These are phyloP conservation scores for Apiospora rasikravindrae DNA, from an alignment of 2,329 filamentous ascomycete species.

Conservation along the genomic window DNA sequence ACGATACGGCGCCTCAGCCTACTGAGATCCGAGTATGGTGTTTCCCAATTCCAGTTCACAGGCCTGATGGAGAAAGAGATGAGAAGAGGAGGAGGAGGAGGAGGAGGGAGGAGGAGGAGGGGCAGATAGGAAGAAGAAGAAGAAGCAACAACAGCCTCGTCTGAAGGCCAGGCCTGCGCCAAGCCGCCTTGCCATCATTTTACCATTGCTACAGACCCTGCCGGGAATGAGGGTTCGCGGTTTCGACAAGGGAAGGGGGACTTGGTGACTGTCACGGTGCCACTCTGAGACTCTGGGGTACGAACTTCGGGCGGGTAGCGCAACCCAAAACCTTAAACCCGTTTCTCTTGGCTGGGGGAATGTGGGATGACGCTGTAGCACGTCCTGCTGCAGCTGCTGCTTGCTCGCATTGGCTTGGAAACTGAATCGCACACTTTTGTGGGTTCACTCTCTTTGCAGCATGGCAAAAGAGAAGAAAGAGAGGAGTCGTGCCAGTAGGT, in stretches of 20 bases:
- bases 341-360: neutral
- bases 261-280: no score
- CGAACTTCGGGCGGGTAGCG: neutral
- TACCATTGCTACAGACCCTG: neutral
- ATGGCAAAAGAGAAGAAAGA: neutral
- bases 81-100: no score
- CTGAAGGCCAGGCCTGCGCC: neutral
- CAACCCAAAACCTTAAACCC: neutral
- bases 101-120: no score
- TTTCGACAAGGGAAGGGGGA: neutral
- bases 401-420: slow-evolving; percentile 3
- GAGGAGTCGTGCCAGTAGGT: no score
- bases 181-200: neutral
- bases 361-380: neutral
- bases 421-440: slow-evolving; percentile 5
- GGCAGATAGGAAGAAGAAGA: neutral
- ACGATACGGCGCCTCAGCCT: no score
- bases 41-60: no score
- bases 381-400: neutral
- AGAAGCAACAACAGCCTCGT: neutral
- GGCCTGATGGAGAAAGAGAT: no score
- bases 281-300: neutral
- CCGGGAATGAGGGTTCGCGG: neutral
- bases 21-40: no score
- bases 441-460: neutral